Base-by-base conservation (phyloP, 345 rosid genomes). In the Triadica sebifera region DNA sequence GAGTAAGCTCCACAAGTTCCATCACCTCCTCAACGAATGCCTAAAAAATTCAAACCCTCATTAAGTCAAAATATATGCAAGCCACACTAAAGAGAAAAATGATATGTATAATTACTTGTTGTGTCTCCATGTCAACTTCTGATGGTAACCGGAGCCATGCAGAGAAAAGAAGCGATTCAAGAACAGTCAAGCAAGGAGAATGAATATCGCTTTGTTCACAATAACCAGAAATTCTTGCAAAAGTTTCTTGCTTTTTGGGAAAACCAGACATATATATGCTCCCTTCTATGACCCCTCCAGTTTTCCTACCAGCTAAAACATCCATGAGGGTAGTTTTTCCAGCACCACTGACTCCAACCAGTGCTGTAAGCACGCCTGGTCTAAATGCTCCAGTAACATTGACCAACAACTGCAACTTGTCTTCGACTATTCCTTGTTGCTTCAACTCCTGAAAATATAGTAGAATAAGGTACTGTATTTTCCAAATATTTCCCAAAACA, bases 281-380 rank as follows among this genome's bases (percentile, higher is more conserved):
- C 72, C 99, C 99, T 87, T 93, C 97, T 51, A 93, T 89, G 59
- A 84, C 29, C 73, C 99, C 98, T 59, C 98, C 99, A 55, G 97
- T 95, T 86, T 95, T 95, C 74, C 99, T 86, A 70, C 99, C 99
- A 25, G 98, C 95, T 85, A 95, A 85, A 79, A 93, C 99, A 85
- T 93, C 99, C 99, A 95, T 95, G 72, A 95, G 99, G 25, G 99
- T 95, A 55, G 99, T 95, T 81, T 93, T 95, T 41, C 99, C 99
- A 1, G 98, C 99, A 75, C 99, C 98, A 80, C 99, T 95, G 37
- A 95, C 93, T 81, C 99, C 99, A 45, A 95, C 98, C 74, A 95
- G 77, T 58, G 99, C 99, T 52, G 99, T 95, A 53, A 95, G 97
- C 41, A 95, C 90, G 39, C 94, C 86, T 8, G 98, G 98, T 79